Evolutionary conservation across 1,284 basidiomycete genomes (phyloP), one percentile per base, ranked within the genome.

Genomic region (Sutorius eximius): DNA sequence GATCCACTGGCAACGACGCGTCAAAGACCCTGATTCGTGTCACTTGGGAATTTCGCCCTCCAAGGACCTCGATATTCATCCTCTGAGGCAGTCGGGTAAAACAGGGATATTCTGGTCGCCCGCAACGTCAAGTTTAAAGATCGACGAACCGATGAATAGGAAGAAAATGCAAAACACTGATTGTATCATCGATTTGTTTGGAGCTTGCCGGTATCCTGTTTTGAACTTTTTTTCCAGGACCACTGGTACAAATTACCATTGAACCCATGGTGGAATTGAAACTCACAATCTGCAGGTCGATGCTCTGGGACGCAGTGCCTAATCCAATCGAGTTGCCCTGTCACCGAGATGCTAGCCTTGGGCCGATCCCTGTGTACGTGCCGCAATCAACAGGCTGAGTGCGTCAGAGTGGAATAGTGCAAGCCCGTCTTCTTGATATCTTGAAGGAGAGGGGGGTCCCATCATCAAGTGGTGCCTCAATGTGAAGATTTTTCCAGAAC

Each of bases 231-330:
- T 27, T 27, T 27, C 24, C 24, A 27, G 29, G 38, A 60, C 22
- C 27, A 33, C 60, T 46, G 47, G 44, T 29, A 48, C n/a, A 27
- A 27, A 5, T 27, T 27, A 27, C 24, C 24, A 2, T 33, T 22
- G 10, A 20, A 27, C 5, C 18, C 30, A 16, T 12, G 24, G 49
- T 15, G 15, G 9, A 16, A n/a, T n/a, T n/a, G n/a, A 24, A 59
- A 32, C 57, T 60, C 60, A 45, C 45, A 43, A 16, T 51, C 59
- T 22, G 13, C 27, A 50, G 22, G 56, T 42, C n/a, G 24, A 22
- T n/a, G 16, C 7, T 41, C 48, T 42, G 15, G 24, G 13, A 1
- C 29, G 13, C 32, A 18, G 11, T 12, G 16, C 7, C n/a, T 37
- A 7, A 27, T 18, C n/a, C 11, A 45, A 10, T 18, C n/a, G 27